Base-by-base conservation (phyloP, 208 protist genomes). In the Herpetomonas tarakana region DNA sequence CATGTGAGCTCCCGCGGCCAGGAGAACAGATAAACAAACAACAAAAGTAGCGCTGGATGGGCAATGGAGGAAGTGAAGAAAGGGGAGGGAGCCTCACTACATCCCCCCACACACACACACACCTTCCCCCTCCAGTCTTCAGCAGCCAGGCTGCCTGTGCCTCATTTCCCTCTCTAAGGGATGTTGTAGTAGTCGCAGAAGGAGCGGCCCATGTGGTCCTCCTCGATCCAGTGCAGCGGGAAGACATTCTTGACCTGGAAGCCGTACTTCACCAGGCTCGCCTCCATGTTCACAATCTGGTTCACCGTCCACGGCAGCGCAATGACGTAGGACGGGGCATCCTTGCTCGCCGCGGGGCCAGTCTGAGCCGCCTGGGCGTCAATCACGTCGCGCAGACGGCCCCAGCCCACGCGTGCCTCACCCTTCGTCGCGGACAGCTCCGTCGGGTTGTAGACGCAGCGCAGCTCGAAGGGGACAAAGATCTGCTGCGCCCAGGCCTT, bases 251-350 rank as follows among this genome's bases (percentile, higher is more conserved):
- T 56, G 25, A 91, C 72, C 54, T 71, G 62, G 52, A 91, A 96
- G 19, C 90, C 90, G 51, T 85, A 83, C 72, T 91, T 91, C 9
- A 96, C 45, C 0, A 96, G 65, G 50, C 86, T 93, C 11, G 86
- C 86, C 82, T 96, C 82, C 2, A 96, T 52, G 56, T 93, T 96
- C n/a, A 91, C 80, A 14, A 92, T 79, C 30, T 96, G 90, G 27
- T 92, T 65, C 35, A 92, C 71, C 27, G 90, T 96, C 87, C 90
- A 96, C 11, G 90, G 90, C 4, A 96, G 18, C 27, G 78, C 86
- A 29, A 96, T 57, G 41, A 92, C 69, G 52, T 83, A 74, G 30
- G 58, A 66, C 35, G 68, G 60, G 44, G 44, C 16, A 18, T 50
- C 3, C 19, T 25, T 28, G 28, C 49, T 29, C 18, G 24, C 35